These are phyloP conservation scores for Tolypocladium paradoxum DNA, from an alignment of 2,329 filamentous ascomycete species.

Conservation along the genomic window DNA sequence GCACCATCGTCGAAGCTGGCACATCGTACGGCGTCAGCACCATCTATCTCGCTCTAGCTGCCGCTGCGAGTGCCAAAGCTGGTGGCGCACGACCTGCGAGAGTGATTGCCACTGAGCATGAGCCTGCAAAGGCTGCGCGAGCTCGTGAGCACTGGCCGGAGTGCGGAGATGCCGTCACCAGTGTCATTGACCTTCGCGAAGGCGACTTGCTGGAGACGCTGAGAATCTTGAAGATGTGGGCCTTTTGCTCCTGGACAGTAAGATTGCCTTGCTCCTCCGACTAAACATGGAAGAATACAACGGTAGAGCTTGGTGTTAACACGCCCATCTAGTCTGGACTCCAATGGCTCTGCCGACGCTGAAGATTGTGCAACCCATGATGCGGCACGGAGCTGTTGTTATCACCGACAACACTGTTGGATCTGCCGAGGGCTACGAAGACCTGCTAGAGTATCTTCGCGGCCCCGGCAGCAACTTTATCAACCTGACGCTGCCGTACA, in stretches of 20 bases:
- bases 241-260: conserved; percentile 52
- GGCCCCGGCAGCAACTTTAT: conserved; percentile 37
- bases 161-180: conserved; percentile 37
- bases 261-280: conserved; percentile 15
- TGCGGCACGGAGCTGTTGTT: conserved; percentile 36
- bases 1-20: conserved; percentile 48
- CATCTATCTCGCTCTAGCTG: conserved; percentile 51
- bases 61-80: conserved; percentile 35
- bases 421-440: conserved; percentile 29
- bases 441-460: conserved; percentile 35
- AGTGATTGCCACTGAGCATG: conserved; percentile 52
- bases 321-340: conserved; percentile 37
- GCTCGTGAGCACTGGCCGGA: conserved; percentile 44
- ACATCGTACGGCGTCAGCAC: conserved; percentile 53
- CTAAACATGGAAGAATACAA: neutral
- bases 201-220: conserved; percentile 47
- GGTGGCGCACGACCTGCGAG: conserved; percentile 10
- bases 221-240: conserved; percentile 33
- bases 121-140: conserved; percentile 37
- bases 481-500: conserved; percentile 22
- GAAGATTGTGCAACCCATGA: conserved; percentile 32
- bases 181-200: conserved; percentile 43
- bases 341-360: conserved; percentile 42
- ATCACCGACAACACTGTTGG: conserved; percentile 38
- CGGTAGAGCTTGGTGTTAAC: neutral